Conservation (phyloP, 345 rosid species). For the Mercurialis annua region DNA sequence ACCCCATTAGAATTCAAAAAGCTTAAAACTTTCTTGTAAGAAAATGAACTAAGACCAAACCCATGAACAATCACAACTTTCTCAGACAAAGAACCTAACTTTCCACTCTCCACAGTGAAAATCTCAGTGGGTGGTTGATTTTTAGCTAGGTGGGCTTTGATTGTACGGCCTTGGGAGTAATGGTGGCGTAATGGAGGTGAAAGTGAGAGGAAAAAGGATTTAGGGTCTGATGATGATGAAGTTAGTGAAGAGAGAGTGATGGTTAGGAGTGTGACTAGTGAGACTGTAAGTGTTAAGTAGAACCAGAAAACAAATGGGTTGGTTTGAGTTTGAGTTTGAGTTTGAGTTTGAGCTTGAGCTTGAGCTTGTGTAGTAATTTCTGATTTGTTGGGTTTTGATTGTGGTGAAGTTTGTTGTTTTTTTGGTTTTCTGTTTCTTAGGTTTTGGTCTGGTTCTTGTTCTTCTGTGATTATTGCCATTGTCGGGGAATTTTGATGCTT, state of each 20-base stretch:
- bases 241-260: constrained; percentile 38
- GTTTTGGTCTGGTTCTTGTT: constrained; percentile 38
- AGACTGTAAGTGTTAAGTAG: constrained; percentile 53
- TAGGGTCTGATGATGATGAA: constrained; percentile 49
- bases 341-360: constrained; percentile 1
- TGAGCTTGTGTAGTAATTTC: constrained; percentile 17
- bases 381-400: constrained; percentile 22
- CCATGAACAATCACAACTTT: constrained; percentile 70
- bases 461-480: constrained; percentile 81
- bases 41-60: constrained; percentile 72
- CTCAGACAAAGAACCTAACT: constrained; percentile 32
- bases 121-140: constrained; percentile 53
- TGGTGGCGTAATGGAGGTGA: constrained; percentile 69
- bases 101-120: constrained; percentile 53
- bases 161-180: constrained; percentile 68
- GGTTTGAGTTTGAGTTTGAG: constrained; percentile 13
- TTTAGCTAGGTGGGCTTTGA: constrained; percentile 59
- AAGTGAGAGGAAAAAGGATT: constrained; percentile 78
- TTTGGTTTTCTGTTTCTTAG: background rate
- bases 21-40: constrained; percentile 45
- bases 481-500: background rate
- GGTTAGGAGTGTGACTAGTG: constrained; percentile 52
- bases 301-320: constrained; percentile 80
- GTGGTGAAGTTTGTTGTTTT: constrained; percentile 25
- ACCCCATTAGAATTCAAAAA: constrained; percentile 61